A percentile compares a stretch with the other conserved stretches of the same genome.
Evolutionary conservation across 1,139 yeast genomes (phyloP).

Genomic region (Suzukiozyma palmioleophila): DNA sequence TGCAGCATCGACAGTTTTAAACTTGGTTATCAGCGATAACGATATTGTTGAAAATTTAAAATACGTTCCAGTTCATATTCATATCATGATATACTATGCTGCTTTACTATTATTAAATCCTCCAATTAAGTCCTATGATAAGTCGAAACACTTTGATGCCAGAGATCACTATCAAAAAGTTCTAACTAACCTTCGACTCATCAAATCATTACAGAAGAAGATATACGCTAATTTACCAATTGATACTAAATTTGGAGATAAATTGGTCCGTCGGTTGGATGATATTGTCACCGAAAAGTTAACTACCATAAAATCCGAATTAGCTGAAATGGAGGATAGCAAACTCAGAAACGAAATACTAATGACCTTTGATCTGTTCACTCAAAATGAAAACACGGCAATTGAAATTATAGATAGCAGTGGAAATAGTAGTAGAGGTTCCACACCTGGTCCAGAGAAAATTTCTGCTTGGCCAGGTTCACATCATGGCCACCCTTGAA

Average conservation of each 20-base stretch:
- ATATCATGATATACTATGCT: slow-evolving; percentile 67
- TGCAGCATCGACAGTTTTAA: slow-evolving; percentile 62
- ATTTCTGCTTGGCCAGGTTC: slow-evolving; percentile 69
- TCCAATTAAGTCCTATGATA: slow-evolving; percentile 26
- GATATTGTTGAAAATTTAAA: slow-evolving; percentile 56
- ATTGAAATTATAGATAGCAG: slow-evolving; percentile 18
- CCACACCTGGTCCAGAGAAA: slow-evolving; percentile 35
- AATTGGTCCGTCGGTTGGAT: slow-evolving; percentile 43
- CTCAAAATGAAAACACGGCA: slow-evolving; percentile 7
- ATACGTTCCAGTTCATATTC: slow-evolving; percentile 69
- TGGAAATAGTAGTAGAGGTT: slow-evolving; percentile 19
- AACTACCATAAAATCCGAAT: slow-evolving; percentile 10
- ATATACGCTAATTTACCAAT: slow-evolving; percentile 47
- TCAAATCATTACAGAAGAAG: slow-evolving; percentile 38
- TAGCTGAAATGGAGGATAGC: slow-evolving; percentile 1
- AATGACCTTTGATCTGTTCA: background rate
- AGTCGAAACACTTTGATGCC: slow-evolving; percentile 13
- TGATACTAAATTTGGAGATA: slow-evolving; percentile 49
- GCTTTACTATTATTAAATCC: slow-evolving; percentile 54
- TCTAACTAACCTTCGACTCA: slow-evolving; percentile 26
- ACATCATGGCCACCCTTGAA: slow-evolving; percentile 60
- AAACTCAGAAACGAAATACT: slow-evolving; percentile 1
- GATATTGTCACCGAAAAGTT: slow-evolving; percentile 39
- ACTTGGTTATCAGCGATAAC: slow-evolving; percentile 53
- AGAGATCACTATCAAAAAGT: slow-evolving; percentile 18